Conservation (phyloP, 2,329 filamentous ascomycete genomes). For the Fusarium marasasianum region DNA sequence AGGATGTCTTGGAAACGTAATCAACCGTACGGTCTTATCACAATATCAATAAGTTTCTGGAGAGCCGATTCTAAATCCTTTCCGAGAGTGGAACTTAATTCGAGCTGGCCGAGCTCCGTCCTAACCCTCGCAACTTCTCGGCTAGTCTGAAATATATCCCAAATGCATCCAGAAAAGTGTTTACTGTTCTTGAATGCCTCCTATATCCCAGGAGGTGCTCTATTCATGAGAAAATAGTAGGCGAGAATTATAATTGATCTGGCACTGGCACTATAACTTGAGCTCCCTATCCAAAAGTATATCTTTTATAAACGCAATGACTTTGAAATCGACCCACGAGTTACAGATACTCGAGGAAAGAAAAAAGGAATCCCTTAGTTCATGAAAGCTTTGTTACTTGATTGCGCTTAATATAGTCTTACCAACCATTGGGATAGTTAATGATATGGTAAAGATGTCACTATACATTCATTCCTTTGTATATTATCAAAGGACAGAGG, state of each 20-base stretch:
- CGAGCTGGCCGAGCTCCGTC: background rate
- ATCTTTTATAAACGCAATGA: background rate
- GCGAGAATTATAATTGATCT: background rate
- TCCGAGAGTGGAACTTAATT: background rate
- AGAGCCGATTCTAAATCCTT: background rate
- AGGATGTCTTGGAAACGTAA: background rate
- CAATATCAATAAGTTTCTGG: background rate
- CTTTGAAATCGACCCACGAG: background rate
- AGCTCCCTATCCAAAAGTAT: too few species aligned
- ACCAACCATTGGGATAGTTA: background rate
- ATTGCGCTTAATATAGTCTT: fast-evolving
- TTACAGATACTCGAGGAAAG: background rate
- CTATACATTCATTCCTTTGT: constrained; percentile 19
- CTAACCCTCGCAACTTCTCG: background rate
- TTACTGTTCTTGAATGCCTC: background rate
- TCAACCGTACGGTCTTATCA: background rate
- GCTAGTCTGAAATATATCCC: background rate
- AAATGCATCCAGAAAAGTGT: background rate
- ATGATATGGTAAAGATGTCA: background rate
- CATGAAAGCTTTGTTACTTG: background rate
- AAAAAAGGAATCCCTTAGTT: background rate
- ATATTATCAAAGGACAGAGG: constrained; percentile 43
- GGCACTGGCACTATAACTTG: background rate
- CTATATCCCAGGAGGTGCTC: fast-evolving
- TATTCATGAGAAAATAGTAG: background rate